Evolutionary conservation across 805 yeast genomes (phyloP).

Genomic region (Alloascoidea hylecoeti): DNA sequence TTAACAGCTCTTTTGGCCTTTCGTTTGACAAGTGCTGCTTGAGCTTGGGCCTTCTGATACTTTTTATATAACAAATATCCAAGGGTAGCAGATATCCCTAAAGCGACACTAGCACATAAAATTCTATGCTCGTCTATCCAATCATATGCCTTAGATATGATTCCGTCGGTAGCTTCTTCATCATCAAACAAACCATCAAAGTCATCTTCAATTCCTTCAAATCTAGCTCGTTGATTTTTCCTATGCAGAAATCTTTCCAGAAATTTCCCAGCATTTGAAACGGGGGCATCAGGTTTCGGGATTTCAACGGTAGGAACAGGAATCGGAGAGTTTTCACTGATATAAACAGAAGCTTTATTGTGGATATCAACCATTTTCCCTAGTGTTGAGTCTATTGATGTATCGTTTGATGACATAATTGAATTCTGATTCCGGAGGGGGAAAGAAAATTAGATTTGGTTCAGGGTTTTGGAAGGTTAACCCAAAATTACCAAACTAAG

Average conservation of each 20-base stretch:
- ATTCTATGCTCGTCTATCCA: conserved; percentile 14
- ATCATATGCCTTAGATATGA: conserved; percentile 2
- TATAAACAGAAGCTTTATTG: neutral
- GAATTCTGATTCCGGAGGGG: neutral
- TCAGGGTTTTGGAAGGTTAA: neutral
- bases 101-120: conserved; percentile 7
- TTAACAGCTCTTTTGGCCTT: conserved; percentile 48
- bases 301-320: neutral
- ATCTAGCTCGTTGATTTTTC: neutral
- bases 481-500: no score
- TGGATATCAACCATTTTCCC: neutral
- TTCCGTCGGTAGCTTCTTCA: neutral
- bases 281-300: conserved; percentile 1
- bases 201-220: neutral
- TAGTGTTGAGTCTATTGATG: neutral
- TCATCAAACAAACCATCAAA: neutral
- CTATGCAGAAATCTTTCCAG: neutral
- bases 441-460: neutral
- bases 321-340: neutral
- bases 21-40: conserved; percentile 19
- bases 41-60: conserved; percentile 3
- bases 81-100: conserved; percentile 9
- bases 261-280: neutral
- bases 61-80: conserved; percentile 10
- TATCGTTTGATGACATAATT: neutral